Percentiles rank a stretch among this genome's conserved stretches.
These are phyloP conservation scores for Plantago elongata DNA, from an alignment of 257 asterid genomes.

Conservation along the genomic window DNA sequence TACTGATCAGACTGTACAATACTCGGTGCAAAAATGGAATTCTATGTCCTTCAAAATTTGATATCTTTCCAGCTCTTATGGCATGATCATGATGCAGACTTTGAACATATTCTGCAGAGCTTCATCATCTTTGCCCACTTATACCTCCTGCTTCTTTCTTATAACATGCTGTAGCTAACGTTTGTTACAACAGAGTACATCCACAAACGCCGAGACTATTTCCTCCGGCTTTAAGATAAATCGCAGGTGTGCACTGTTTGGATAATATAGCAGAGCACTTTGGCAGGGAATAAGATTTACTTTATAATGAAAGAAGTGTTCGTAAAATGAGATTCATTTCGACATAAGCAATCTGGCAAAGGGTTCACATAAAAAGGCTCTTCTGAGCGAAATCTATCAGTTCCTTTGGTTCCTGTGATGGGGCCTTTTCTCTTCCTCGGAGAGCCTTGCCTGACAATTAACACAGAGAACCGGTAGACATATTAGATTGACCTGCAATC, in stretches of 20 bases:
- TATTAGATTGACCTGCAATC: neutral
- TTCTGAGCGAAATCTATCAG: constrained; percentile 79
- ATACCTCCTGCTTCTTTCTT: neutral
- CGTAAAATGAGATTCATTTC: constrained; percentile 25
- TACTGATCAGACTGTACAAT: neutral
- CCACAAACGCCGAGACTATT: neutral
- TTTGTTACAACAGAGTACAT: neutral
- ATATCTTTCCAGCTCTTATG: neutral
- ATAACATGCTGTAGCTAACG: neutral
- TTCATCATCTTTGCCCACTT: neutral
- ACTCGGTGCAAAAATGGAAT: neutral
- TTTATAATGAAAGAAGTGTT: constrained; percentile 29
- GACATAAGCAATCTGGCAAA: constrained; percentile 88
- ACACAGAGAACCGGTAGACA: neutral
- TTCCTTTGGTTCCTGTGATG: constrained; percentile 76
- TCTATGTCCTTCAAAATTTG: neutral
- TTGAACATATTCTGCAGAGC: neutral
- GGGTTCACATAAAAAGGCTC: constrained; percentile 94
- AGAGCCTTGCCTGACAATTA: constrained; percentile 76
- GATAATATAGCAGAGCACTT: neutral
- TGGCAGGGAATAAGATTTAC: constrained; percentile 12
- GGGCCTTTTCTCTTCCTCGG: constrained; percentile 98
- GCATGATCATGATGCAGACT: neutral
- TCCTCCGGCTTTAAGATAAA: constrained; percentile 16
- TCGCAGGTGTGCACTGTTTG: constrained; percentile 6